These are phyloP conservation scores for Emmonsiellopsis sp. DNA, from an alignment of 2,329 filamentous ascomycete genomes.

Conservation along the genomic window DNA sequence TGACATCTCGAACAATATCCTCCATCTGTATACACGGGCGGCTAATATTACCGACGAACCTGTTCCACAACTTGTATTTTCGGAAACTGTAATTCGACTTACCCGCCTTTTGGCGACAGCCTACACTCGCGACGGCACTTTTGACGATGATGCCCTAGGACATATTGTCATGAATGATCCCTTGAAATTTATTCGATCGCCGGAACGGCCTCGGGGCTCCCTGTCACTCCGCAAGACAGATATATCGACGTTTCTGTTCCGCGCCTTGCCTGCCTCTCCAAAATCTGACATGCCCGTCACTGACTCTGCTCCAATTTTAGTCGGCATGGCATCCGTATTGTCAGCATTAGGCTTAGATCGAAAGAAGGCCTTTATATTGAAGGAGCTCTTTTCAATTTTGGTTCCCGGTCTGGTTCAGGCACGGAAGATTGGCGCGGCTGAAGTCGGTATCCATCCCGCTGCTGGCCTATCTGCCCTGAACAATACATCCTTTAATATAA, in stretches of 20 bases:
- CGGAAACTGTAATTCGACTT: conserved; percentile 49
- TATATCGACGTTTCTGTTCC: conserved; percentile 58
- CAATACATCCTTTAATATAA: conserved; percentile 37
- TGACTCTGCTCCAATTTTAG: conserved; percentile 69
- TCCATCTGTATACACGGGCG: conserved; percentile 47
- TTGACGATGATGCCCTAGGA: conserved; percentile 44
- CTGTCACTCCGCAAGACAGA: conserved; percentile 49
- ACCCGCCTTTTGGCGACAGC: conserved; percentile 45
- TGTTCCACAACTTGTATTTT: conserved; percentile 45
- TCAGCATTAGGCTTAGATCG: conserved; percentile 69
- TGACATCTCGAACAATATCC: conserved; percentile 48
- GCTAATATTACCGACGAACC: conserved; percentile 45
- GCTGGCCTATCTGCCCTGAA: conserved; percentile 71
- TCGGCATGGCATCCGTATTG: conserved; percentile 80
- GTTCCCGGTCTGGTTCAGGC: conserved; percentile 83
- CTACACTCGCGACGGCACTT: conserved; percentile 41
- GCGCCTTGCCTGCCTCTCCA: conserved; percentile 58
- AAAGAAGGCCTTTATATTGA: conserved; percentile 84
- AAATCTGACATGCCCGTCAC: conserved; percentile 57
- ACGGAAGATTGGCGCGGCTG: conserved; percentile 85
- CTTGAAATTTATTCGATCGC: conserved; percentile 26
- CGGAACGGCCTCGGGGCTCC: conserved; percentile 27
- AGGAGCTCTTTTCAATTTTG: conserved; percentile 73
- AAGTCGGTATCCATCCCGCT: conserved; percentile 89
- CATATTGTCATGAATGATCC: conserved; percentile 50